Conservation (phyloP, 2,329 filamentous ascomycete genomes). For the Hymenotorrendiella dingleyae region DNA sequence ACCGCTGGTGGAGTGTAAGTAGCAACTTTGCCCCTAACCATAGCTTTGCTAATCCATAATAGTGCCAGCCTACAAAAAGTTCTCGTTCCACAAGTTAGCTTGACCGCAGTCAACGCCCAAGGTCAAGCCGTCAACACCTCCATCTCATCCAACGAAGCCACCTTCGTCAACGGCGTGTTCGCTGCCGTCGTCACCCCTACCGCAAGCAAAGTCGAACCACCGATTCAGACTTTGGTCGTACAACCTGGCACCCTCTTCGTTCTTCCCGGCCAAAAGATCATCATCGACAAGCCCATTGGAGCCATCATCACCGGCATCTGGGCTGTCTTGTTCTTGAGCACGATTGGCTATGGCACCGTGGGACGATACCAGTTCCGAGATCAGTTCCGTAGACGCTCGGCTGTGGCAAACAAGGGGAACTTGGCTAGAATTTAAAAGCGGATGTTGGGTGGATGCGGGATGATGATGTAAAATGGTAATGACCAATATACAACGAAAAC, state of each 20-base stretch:
- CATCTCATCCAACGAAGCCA: constrained; percentile 63
- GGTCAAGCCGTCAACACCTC: constrained; percentile 53
- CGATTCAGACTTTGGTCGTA: constrained; percentile 29
- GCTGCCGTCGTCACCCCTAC: constrained; percentile 35
- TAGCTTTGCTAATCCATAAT: constrained; percentile 35
- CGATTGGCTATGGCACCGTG: constrained; percentile 59
- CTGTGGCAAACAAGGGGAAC: constrained; percentile 35
- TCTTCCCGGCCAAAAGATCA: constrained; percentile 60
- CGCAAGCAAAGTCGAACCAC: constrained; percentile 24
- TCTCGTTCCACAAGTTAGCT: constrained; percentile 62
- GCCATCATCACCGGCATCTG: constrained; percentile 61
- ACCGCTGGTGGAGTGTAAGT: constrained; percentile 56
- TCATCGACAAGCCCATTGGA: constrained; percentile 66
- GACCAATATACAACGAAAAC: neutral
- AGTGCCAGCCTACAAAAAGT: constrained; percentile 46
- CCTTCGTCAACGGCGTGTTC: constrained; percentile 62
- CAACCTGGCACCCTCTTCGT: constrained; percentile 50
- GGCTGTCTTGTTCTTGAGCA: constrained; percentile 49
- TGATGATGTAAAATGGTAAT: neutral
- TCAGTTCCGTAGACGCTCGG: constrained; percentile 50
- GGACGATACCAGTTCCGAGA: constrained; percentile 62
- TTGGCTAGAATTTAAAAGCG: constrained; percentile 21
- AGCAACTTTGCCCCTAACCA: neutral
- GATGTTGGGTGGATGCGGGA: neutral
- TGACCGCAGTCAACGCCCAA: constrained; percentile 49